These are phyloP conservation scores for Dryadomyces quercivorus DNA, from an alignment of 2,329 filamentous ascomycete genomes.

Conservation along the genomic window DNA sequence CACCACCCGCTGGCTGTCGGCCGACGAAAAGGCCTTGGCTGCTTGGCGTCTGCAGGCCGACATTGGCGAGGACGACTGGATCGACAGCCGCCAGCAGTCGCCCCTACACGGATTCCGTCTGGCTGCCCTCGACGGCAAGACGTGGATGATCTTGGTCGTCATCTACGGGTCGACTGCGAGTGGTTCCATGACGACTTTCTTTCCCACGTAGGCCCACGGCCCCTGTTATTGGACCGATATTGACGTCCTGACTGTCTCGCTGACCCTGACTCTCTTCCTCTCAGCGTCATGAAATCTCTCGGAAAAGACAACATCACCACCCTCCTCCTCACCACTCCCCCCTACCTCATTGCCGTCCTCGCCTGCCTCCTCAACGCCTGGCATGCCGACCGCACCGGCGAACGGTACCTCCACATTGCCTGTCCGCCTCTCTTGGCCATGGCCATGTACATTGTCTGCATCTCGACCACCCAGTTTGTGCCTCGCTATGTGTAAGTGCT, in stretches of 20 bases:
- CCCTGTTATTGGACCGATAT: too few species aligned
- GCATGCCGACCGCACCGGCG: background rate
- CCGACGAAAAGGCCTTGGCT: constrained; percentile 41
- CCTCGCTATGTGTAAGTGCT: constrained; percentile 1
- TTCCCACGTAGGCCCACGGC: too few species aligned
- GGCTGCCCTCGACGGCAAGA: constrained; percentile 14
- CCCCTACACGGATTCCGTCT: constrained; percentile 12
- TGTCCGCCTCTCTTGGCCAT: background rate
- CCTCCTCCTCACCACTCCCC: constrained; percentile 19
- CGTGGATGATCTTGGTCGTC: constrained; percentile 14
- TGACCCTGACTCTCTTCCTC: too few species aligned
- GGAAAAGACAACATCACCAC: constrained; percentile 16
- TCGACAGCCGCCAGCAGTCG: constrained; percentile 3
- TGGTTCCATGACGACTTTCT: constrained; percentile 8
- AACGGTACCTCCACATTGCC: background rate
- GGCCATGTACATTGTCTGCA: background rate
- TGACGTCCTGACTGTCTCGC: too few species aligned
- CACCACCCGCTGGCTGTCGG: constrained; percentile 36
- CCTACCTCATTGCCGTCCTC: constrained; percentile 13
- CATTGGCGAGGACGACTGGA: constrained; percentile 37
- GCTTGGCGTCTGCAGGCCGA: constrained; percentile 43
- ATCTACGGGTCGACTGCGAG: background rate
- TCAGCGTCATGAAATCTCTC: constrained; percentile 13
- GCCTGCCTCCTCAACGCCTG: constrained; percentile 7
- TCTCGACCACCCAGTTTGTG: background rate